phyloP scores from a whole-genome alignment of 331 rosid genomes.

The Quercus phellos region DNA sequence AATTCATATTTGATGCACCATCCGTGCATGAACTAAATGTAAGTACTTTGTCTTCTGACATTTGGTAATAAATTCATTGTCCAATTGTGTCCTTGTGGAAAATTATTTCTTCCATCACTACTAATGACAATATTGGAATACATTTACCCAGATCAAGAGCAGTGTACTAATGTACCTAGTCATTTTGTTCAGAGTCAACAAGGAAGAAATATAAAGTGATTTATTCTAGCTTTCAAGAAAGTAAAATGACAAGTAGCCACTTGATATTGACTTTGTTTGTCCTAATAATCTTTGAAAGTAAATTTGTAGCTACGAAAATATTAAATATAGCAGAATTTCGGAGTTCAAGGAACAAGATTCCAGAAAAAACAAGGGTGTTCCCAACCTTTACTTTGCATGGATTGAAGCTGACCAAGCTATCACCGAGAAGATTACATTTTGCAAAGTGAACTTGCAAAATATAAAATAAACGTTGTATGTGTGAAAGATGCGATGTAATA shows the following conservation, averaged over 20 bases:
- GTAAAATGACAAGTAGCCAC: neutral
- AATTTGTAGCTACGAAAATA: neutral
- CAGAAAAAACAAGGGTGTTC: too few species aligned
- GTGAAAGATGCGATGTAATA: too few species aligned
- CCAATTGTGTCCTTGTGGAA: neutral
- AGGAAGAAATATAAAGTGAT: neutral
- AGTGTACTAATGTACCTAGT: neutral
- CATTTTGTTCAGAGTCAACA: neutral
- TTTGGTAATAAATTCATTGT: neutral
- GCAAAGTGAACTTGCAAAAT: neutral
- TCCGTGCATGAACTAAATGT: neutral
- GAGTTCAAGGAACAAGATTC: neutral
- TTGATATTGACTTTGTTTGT: neutral
- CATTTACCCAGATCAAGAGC: neutral
- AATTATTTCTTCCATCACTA: neutral
- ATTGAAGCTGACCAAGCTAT: neutral
- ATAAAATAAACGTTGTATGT: too few species aligned
- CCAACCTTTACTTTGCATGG: neutral
- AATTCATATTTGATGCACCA: too few species aligned
- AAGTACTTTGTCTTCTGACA: neutral
- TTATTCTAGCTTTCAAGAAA: neutral
- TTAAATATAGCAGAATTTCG: neutral
- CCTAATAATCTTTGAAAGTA: neutral
- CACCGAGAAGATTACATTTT: slow-evolving; percentile 6
- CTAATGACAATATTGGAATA: neutral